phyloP scores from a whole-genome alignment of 257 asterid species.

The Salvia hispanica region DNA sequence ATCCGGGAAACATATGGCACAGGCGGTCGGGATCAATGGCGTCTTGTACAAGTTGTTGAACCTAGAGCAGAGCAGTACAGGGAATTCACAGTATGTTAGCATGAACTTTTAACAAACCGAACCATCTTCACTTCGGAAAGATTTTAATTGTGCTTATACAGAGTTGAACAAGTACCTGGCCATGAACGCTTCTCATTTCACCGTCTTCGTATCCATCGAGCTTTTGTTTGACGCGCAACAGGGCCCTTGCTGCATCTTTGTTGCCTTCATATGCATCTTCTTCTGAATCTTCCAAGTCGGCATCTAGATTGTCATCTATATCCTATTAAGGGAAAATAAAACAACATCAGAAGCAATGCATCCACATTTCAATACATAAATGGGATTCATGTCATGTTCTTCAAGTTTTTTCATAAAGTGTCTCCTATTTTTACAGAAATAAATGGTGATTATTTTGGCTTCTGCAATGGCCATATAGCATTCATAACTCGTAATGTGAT shows the following conservation, averaged over 20 bases:
- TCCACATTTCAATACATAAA: not conserved
- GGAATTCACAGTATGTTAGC: not conserved
- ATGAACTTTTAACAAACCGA: not conserved
- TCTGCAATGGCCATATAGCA: not conserved
- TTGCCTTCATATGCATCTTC: slow-evolving; percentile 86
- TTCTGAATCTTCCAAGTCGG: slow-evolving; percentile 69
- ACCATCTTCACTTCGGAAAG: not conserved
- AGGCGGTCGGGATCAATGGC: slow-evolving; percentile 91
- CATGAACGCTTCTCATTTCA: slow-evolving; percentile 91
- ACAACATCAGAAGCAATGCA: slow-evolving; percentile 26
- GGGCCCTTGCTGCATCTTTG: slow-evolving; percentile 97
- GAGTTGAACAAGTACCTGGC: slow-evolving; percentile 63
- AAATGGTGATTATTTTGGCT: too few relatives aligned
- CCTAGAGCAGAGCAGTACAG: slow-evolving; percentile 42
- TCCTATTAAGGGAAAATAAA: slow-evolving; percentile 53
- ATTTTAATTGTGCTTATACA: not conserved
- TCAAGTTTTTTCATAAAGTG: not conserved
- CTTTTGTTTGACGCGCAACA: slow-evolving; percentile 97
- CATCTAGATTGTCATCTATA: slow-evolving; percentile 68
- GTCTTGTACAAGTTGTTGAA: slow-evolving; percentile 94
- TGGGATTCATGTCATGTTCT: not conserved
- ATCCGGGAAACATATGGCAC: slow-evolving; percentile 97
- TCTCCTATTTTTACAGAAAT: not conserved
- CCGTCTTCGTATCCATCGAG: slow-evolving; percentile 99
- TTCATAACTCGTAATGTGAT: not conserved